Evolutionary conservation across 768 basidiomycete genomes (phyloP), one percentile per base, ranked within the genome.

Genomic region (Dictyophora rubrovolvata): DNA sequence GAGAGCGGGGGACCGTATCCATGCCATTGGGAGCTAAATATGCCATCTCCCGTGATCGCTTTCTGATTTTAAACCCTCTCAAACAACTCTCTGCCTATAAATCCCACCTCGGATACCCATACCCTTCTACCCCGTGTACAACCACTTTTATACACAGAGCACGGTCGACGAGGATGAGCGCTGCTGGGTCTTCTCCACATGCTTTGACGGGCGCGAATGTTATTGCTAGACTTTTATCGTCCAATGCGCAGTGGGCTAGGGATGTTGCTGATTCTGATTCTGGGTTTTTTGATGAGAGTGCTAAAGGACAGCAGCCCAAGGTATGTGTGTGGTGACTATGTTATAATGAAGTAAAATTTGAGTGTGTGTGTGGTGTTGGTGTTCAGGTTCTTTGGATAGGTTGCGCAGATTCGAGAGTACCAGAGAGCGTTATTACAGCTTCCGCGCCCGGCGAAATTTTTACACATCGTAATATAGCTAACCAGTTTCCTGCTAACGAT

Each of bases 391-490:
- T 87, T 64, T 89, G 86, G 86, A 80, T 89, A 66, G 86, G 87
- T 53, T 89, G 87, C 69, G 79, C 89, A 37, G 92, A 94, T 69
- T 93, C 89, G 11, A 77, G 92, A 62, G 87, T 92, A 2, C 89
- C 89, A 18, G 90, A 91, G 69, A 81, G 81, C 36, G 84, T 88
- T 63, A 73, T 88, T 59, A 84, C 83, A 36, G 80, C 75, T 36
- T 74, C 81, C 9, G 77, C 77, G 62, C 92, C 92, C 0, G 93
- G 91, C 55, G 85, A 86, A 48, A 81, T 89, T 61, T 93, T 94
- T 65, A 83, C 86, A 28, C 84, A 91, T 70, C 76, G 92, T 51
- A 93, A 93, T 70, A 85, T 94, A 63, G 92, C 90, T 55, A 93
- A 95, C 68, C 91, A 92, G 72, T 79, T 92, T 68, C 84, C 81